Evolutionary conservation across 2,329 filamentous ascomycete genomes (phyloP).

Genomic region (Juglanconis oblonga): DNA sequence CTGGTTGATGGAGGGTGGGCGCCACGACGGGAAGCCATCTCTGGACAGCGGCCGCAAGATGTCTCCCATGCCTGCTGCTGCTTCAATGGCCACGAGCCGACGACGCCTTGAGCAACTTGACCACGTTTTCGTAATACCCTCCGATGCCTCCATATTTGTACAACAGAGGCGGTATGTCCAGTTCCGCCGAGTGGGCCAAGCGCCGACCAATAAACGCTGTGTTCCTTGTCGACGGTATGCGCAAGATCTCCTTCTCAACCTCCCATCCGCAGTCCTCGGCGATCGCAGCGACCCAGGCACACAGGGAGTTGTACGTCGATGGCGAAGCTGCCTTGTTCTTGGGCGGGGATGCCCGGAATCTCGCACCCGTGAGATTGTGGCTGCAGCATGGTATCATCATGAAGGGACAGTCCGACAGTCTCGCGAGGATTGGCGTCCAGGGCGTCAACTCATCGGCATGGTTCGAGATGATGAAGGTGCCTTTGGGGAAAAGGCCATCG

Average conservation of each 20-base stretch:
- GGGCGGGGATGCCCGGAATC: conserved; percentile 64
- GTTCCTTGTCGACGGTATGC: conserved; percentile 92
- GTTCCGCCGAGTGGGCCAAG: conserved; percentile 24
- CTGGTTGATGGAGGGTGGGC: not conserved
- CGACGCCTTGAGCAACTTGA: conserved; percentile 54
- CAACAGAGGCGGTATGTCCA: conserved; percentile 44
- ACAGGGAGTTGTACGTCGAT: conserved; percentile 81
- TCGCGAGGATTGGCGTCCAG: conserved; percentile 89
- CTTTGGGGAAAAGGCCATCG: conserved; percentile 64
- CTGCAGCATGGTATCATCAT: conserved; percentile 95
- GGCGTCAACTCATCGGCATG: conserved; percentile 94
- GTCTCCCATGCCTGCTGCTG: not conserved
- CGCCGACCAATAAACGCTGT: conserved; percentile 71
- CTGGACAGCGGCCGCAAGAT: not conserved
- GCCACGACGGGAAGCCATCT: not conserved
- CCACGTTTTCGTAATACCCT: conserved; percentile 58
- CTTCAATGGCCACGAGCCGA: conserved; percentile 37
- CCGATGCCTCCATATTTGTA: conserved; percentile 52
- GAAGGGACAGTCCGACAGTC: conserved; percentile 73
- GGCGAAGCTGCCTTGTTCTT: conserved; percentile 46
- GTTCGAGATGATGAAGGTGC: conserved; percentile 93
- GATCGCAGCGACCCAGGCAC: conserved; percentile 71
- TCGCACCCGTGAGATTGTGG: conserved; percentile 74
- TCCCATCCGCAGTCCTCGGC: conserved; percentile 70
- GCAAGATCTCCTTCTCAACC: conserved; percentile 78